Conservation (phyloP, 257 asterid species). For the Salvia splendens region DNA sequence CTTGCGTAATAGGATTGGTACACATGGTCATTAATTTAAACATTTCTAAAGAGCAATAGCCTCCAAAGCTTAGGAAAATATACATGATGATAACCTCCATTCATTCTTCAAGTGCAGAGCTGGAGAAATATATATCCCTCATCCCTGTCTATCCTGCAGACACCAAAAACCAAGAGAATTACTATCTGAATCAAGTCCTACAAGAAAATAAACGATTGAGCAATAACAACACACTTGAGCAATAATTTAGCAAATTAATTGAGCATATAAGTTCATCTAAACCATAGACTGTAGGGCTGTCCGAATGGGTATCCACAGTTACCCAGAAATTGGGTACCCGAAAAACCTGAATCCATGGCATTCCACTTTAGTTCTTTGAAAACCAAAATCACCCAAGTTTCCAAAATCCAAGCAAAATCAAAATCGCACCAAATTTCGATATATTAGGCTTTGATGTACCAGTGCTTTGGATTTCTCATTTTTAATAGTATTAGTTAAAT, state of each 20-base stretch:
- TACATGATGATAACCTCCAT: background rate
- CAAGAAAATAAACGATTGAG: no score
- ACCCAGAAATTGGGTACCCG: no score
- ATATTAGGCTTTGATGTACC: no score
- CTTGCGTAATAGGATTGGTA: background rate
- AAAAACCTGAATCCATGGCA: no score
- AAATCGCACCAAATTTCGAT: no score
- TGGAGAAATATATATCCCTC: background rate
- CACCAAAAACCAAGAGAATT: background rate
- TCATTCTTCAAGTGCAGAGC: slow-evolving; percentile 4
- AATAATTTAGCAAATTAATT: background rate
- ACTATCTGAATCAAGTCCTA: background rate
- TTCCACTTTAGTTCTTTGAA: no score
- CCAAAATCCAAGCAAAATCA: no score
- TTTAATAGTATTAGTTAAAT: no score
- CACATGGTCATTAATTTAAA: slow-evolving; percentile 3
- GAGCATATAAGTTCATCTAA: background rate
- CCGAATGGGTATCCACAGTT: no score
- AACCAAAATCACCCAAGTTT: no score
- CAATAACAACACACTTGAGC: no score
- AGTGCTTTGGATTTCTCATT: no score
- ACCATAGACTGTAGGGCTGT: background rate
- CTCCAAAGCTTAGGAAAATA: background rate
- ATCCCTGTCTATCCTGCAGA: background rate
- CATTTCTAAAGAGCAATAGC: slow-evolving; percentile 2